These are phyloP conservation scores for Lolium rigidum DNA, from an alignment of 176 grass and related monocot genomes.

Conservation along the genomic window DNA sequence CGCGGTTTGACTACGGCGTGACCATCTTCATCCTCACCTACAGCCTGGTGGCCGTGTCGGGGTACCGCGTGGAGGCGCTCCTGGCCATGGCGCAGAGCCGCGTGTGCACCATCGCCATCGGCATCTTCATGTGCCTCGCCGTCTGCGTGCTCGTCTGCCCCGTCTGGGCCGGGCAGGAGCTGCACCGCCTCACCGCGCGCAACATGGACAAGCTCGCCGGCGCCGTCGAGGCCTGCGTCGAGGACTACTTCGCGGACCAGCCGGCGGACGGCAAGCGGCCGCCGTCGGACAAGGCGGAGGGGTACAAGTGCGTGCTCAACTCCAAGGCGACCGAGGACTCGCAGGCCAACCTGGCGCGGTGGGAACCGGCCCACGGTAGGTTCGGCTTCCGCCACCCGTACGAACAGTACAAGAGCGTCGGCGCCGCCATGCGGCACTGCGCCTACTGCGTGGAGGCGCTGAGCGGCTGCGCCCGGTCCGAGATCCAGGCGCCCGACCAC, in stretches of 20 bases:
- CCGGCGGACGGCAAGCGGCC: neutral
- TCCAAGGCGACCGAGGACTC: conserved; percentile 74
- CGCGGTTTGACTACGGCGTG: conserved; percentile 74
- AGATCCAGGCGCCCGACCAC: conserved; percentile 47
- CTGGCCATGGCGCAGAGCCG: conserved; percentile 51
- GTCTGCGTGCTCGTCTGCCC: conserved; percentile 65
- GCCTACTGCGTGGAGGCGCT: conserved; percentile 78
- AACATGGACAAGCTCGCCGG: conserved; percentile 79
- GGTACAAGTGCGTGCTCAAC: conserved; percentile 70
- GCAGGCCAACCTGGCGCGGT: conserved; percentile 73
- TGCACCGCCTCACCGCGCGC: conserved; percentile 58
- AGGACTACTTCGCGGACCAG: conserved; percentile 49
- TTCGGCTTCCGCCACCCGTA: conserved; percentile 78
- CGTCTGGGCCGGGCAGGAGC: conserved; percentile 73
- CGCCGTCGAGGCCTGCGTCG: conserved; percentile 61
- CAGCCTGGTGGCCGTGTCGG: conserved; percentile 73
- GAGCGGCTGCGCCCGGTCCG: conserved; percentile 53
- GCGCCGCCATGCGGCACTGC: conserved; percentile 60
- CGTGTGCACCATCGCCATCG: conserved; percentile 64
- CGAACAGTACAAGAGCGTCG: conserved; percentile 63
- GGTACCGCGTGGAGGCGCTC: conserved; percentile 69
- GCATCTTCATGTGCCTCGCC: conserved; percentile 60
- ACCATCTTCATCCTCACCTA: conserved; percentile 88
- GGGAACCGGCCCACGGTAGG: conserved; percentile 65
- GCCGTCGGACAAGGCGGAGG: conserved; percentile 41